These are phyloP conservation scores for Termitomyces sp. DNA, from an alignment of 768 basidiomycete genomes.

Conservation along the genomic window DNA sequence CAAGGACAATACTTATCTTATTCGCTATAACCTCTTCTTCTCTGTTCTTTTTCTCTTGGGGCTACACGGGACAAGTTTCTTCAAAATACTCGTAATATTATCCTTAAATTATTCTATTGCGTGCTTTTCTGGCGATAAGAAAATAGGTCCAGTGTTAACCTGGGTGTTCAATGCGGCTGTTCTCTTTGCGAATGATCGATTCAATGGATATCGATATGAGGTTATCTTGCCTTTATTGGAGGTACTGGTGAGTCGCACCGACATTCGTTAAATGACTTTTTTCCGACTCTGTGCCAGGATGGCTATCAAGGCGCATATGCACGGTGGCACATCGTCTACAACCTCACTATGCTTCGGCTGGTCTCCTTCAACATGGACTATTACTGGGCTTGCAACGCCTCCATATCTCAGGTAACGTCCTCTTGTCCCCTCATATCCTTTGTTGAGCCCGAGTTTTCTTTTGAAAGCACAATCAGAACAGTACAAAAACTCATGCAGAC, in stretches of 20 bases:
- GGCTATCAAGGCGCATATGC: constrained; percentile 70
- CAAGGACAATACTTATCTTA: constrained; percentile 26
- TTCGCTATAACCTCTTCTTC: constrained; percentile 57
- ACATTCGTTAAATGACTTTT: not conserved
- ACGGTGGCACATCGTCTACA: constrained; percentile 91
- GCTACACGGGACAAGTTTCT: constrained; percentile 73
- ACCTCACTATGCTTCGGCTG: constrained; percentile 92
- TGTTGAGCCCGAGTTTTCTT: not conserved
- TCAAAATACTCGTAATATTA: constrained; percentile 78
- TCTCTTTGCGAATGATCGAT: constrained; percentile 72
- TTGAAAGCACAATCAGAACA: constrained; percentile 11
- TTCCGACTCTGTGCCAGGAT: constrained; percentile 39
- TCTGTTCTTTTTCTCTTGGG: constrained; percentile 59
- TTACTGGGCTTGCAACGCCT: constrained; percentile 65
- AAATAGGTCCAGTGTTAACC: constrained; percentile 44
- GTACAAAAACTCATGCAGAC: constrained; percentile 47
- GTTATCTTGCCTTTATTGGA: constrained; percentile 47
- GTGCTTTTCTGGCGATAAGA: constrained; percentile 35
- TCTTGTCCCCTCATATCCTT: not conserved
- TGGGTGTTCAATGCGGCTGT: constrained; percentile 77
- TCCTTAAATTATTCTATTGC: constrained; percentile 63
- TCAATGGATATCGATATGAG: constrained; percentile 68
- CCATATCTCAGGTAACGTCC: constrained; percentile 31
- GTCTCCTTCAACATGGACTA: constrained; percentile 93
- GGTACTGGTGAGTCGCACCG: constrained; percentile 48